Conservation (phyloP, 2,329 filamentous ascomycete genomes). For the Zymoseptoria tritici region DNA sequence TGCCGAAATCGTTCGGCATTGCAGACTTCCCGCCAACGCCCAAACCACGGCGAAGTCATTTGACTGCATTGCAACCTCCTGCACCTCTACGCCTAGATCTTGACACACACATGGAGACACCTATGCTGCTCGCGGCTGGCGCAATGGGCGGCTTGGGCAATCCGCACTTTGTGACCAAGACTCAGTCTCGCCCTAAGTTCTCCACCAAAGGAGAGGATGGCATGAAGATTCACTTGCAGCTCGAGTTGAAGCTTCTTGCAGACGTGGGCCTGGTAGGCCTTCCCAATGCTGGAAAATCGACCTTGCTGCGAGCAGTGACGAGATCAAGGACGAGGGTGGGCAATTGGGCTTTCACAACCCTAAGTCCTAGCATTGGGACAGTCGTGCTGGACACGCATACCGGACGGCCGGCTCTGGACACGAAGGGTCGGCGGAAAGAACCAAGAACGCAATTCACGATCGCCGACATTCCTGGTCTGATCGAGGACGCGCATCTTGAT, state of each 20-base stretch:
- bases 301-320: slow-evolving; percentile 76
- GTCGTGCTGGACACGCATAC: slow-evolving; percentile 84
- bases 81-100: slow-evolving; percentile 58
- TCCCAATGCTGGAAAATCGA: slow-evolving; percentile 94
- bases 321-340: slow-evolving; percentile 85
- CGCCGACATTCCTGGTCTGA: slow-evolving; percentile 89
- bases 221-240: slow-evolving; percentile 68
- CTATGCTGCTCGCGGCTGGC: slow-evolving; percentile 78
- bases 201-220: slow-evolving; percentile 80
- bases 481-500: slow-evolving; percentile 87
- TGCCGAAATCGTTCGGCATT: slow-evolving; percentile 59
- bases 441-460: slow-evolving; percentile 77
- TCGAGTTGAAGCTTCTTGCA: slow-evolving; percentile 90
- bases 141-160: slow-evolving; percentile 88
- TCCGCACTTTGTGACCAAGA: slow-evolving; percentile 77
- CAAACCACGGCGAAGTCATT: slow-evolving; percentile 48
- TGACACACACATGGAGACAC: slow-evolving; percentile 66
- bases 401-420: slow-evolving; percentile 57
- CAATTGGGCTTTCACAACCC: slow-evolving; percentile 92
- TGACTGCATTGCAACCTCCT: slow-evolving; percentile 61
- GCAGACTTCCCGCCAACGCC: slow-evolving; percentile 53
- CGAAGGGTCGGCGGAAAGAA: slow-evolving; percentile 41
- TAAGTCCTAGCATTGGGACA: slow-evolving; percentile 91
- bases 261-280: slow-evolving; percentile 92
- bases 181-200: slow-evolving; percentile 71